Base-by-base conservation (phyloP, 805 yeast genomes). In the Candida maris region DNA sequence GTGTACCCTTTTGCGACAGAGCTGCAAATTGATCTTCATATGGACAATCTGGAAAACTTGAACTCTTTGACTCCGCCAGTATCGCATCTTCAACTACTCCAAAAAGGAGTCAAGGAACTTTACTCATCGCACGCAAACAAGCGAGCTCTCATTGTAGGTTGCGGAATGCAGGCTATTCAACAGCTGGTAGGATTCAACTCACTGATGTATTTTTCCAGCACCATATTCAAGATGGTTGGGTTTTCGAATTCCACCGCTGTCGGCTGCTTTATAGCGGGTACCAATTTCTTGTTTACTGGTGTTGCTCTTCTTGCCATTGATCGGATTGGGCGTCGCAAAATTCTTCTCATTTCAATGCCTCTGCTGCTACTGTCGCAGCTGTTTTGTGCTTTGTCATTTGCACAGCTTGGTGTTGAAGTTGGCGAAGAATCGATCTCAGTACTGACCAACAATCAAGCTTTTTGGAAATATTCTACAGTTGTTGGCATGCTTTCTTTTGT, bases 151-250 rank as follows among this genome's bases (percentile, higher is more conserved):
- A 57, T 72, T 15, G 64, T 74, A 39, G 79, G 73, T 3, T 74
- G 79, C 59, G 79, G 79, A 9, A 62, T 74, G 38, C 79, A 74
- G 47, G 78, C 76, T 17, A 65, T 69, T 40, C 80, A 74, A 53
- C 80, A 74, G 48, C 69, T 74, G 44, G 73, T 77, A 14, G 80
- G 80, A 4, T 74, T 73, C 58, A 74, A 74, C 56, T 72, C 79
- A 7, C 60, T 74, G 49, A 74, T 74, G 79, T 74, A 72, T 54
- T 74, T 74, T 46, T 68, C 76, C 46, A 63, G 76, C 8, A 73
- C 79, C 14, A 73, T 74, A 35, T 74, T 74, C 49, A 68, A 73
- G 54, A 70, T 73, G 44, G 67, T 70, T 30, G 79, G 79, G 1
- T 74, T 70, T 53, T 37, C 65, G 31, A 73, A 74, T 49, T 59